Percentiles rank a stretch among this genome's conserved stretches.
These are phyloP conservation scores for Zasmidium citrigriseum DNA, from an alignment of 2,329 filamentous ascomycete genomes.

Conservation along the genomic window DNA sequence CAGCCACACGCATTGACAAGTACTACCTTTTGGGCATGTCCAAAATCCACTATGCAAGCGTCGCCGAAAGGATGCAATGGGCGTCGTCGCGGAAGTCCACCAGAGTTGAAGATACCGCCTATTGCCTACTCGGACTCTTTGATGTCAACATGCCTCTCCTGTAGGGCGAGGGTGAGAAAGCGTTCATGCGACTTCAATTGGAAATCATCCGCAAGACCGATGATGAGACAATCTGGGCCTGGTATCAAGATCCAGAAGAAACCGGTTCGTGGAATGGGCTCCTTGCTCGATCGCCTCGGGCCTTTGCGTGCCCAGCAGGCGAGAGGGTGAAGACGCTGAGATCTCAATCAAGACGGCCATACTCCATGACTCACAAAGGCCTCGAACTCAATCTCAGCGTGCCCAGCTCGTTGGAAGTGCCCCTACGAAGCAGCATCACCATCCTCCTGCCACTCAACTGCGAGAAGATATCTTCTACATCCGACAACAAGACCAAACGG, in stretches of 20 bases:
- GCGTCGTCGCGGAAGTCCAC: slow-evolving; percentile 20
- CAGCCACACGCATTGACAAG: slow-evolving; percentile 12
- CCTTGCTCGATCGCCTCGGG: slow-evolving; percentile 1
- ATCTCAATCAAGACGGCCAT: neutral
- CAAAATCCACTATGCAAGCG: slow-evolving; percentile 7
- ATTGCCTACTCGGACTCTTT: slow-evolving; percentile 33
- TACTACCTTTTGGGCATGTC: slow-evolving; percentile 7
- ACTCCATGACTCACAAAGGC: slow-evolving; percentile 8
- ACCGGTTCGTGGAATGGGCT: slow-evolving; percentile 2
- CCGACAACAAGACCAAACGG: neutral
- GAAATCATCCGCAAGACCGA: slow-evolving; percentile 19
- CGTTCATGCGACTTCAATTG: slow-evolving; percentile 16
- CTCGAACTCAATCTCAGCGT: slow-evolving; percentile 3
- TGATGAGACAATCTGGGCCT: slow-evolving; percentile 20
- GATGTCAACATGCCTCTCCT: slow-evolving; percentile 33
- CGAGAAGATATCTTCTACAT: neutral
- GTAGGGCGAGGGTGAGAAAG: slow-evolving; percentile 34
- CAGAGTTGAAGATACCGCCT: slow-evolving; percentile 32
- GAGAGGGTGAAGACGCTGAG: neutral
- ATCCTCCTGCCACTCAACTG: slow-evolving; percentile 6
- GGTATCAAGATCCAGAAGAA: slow-evolving; percentile 4
- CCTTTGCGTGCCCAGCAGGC: neutral
- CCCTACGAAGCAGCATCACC: neutral
- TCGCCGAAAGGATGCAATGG: slow-evolving; percentile 25
- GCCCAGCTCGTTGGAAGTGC: slow-evolving; percentile 2